Percentiles rank a stretch among this genome's conserved stretches.
Conservation (phyloP, 1,284 basidiomycete genomes). For the Cryptococcus deneoformans region DNA sequence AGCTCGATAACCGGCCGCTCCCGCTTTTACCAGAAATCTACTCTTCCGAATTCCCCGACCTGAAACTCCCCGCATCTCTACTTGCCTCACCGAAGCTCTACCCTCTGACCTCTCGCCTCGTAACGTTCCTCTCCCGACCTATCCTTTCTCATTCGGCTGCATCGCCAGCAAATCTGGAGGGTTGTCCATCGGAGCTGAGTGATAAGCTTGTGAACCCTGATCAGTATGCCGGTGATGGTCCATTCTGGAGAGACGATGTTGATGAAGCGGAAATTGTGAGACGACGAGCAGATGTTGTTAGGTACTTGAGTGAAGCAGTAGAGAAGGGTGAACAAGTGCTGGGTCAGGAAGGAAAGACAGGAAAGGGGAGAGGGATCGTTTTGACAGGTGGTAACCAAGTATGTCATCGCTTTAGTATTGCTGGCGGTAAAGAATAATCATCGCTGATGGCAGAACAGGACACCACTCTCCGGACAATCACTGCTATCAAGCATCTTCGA, state of each 20-base stretch:
- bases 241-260: constrained; percentile 46
- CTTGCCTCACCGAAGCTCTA: constrained; percentile 7
- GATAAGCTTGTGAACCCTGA: constrained; percentile 48
- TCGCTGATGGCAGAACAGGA: constrained; percentile 31
- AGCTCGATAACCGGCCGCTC: constrained; percentile 7
- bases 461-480: constrained; percentile 47
- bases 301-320: constrained; percentile 33
- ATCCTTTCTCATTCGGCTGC: constrained; percentile 21
- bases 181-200: constrained; percentile 34
- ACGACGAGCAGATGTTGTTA: constrained; percentile 42
- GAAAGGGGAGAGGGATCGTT: constrained; percentile 46
- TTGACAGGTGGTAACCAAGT: constrained; percentile 51
- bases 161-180: constrained; percentile 15
- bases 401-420: constrained; percentile 5
- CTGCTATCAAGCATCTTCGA: constrained; percentile 45
- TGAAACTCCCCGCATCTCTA: constrained; percentile 17
- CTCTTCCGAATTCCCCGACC: constrained; percentile 12
- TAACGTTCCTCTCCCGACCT: constrained; percentile 37
- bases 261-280: constrained; percentile 30
- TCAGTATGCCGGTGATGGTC: constrained; percentile 42
- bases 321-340: constrained; percentile 33
- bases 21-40: constrained; percentile 17
- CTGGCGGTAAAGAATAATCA: not conserved
- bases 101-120: constrained; percentile 21
- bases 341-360: constrained; percentile 17